phyloP scores from a whole-genome alignment of 1,139 yeast species.

The Ogataea hybrid region DNA sequence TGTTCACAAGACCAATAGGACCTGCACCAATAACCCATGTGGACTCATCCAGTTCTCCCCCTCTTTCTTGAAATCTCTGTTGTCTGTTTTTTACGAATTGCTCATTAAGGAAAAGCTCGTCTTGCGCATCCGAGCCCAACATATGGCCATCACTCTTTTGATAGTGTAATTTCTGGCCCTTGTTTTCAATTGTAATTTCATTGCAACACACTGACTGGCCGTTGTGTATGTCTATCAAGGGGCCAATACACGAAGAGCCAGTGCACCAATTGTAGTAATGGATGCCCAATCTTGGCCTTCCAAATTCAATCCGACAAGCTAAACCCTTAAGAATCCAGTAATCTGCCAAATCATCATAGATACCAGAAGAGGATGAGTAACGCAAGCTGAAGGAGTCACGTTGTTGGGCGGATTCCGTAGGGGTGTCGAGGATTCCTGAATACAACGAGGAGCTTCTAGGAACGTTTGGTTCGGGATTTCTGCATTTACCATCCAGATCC shows the following conservation, averaged over 20 bases:
- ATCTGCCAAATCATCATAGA: conserved; percentile 32
- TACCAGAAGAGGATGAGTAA: conserved; percentile 23
- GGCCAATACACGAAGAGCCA: conserved; percentile 47
- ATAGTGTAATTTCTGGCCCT: conserved; percentile 13
- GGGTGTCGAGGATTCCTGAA: conserved; percentile 12
- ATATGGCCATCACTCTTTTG: conserved; percentile 21
- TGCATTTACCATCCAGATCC: conserved; percentile 21
- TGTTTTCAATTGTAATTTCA: conserved; percentile 22
- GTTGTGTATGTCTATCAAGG: conserved; percentile 27
- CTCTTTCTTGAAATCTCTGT: conserved; percentile 25
- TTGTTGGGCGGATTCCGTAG: not conserved
- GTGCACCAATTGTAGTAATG: conserved; percentile 52
- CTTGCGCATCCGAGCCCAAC: conserved; percentile 36
- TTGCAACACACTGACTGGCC: conserved; percentile 34
- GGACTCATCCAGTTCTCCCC: conserved; percentile 39
- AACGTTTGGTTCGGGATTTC: conserved; percentile 2
- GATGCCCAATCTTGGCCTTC: conserved; percentile 48
- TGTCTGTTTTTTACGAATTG: conserved; percentile 27
- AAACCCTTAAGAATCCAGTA: conserved; percentile 32
- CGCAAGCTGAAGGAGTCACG: conserved; percentile 1
- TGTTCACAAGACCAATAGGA: conserved; percentile 71
- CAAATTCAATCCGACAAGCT: conserved; percentile 35
- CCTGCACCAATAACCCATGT: conserved; percentile 93
- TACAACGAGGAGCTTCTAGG: not conserved
- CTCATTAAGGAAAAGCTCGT: conserved; percentile 34